Base-by-base conservation (phyloP, 192 early-diverging fungal species). In the Coemansia biformis region DNA sequence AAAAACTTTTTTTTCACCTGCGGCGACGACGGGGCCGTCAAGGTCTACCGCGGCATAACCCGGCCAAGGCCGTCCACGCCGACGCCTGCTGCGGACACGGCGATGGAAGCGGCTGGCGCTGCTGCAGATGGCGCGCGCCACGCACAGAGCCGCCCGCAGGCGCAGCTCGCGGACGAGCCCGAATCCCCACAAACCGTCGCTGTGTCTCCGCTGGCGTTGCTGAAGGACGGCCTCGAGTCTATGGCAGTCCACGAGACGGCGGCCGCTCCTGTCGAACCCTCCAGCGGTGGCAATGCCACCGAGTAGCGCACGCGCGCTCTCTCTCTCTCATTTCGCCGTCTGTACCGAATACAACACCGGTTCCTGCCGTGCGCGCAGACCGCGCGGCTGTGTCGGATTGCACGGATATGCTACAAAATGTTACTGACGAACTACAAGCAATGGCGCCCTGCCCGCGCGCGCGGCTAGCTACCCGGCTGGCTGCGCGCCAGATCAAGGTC, bases 1-100 rank as follows among this genome's bases (percentile, higher is more conserved):
- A 72, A 79, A 36, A 83, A 85, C 22, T 59, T 91, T 2, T 23
- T 97, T 41, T 85, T 92, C 46, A 88, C 93, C 6, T 87, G 88
- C 68, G 83, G 77, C 24, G 93, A 97, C 66, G 86, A 89, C 59
- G 84, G 85, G 3, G 69, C 66, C 4, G 71, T 86, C 13, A 86
- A 81, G 59, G 78, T 76, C 8, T 86, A 86, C 46, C 41, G 48
- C 8, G 51, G 70, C 44, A 41, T 32, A 0, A 34, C 15, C 16
- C 41, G 44, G 18, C 48, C 66, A 13, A 56, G 52, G 18, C 26
- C 42, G 28, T 2, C 19, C 14, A 29, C 31, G 38, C 13, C 13
- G 15, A 8, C 14, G 3, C 18, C 12, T 5, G 26, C 44, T 15
- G 48, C 4, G 9, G 48, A 49, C 21, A 12, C 11, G 1, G 15